A percentile compares a stretch with the other conserved stretches of the same genome.
These are phyloP conservation scores for Adiantum capillusveneris DNA, from an alignment of 75 land plant species.

Conservation along the genomic window DNA sequence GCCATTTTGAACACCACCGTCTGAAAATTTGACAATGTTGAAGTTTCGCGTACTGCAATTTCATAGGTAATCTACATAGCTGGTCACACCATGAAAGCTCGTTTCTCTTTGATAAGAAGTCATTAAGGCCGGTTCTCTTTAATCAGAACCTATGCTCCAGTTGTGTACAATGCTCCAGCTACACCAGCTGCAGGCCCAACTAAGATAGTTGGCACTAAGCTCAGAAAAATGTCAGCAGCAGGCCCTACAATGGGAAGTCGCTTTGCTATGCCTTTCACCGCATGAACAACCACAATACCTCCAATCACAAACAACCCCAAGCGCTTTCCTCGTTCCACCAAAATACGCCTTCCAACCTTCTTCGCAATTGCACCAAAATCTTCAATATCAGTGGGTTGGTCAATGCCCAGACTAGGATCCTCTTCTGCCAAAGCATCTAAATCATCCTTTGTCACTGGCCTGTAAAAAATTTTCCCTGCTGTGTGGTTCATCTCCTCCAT, in stretches of 20 bases:
- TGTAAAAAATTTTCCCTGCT: conserved; percentile 27
- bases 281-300: conserved; percentile 33
- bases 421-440: conserved; percentile 13
- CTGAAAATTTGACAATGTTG: too few relatives aligned
- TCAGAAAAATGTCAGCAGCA: conserved; percentile 22
- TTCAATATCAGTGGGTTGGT: conserved; percentile 20
- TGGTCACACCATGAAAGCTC: too few relatives aligned
- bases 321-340: conserved; percentile 38
- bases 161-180: conserved; percentile 29
- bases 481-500: conserved; percentile 28
- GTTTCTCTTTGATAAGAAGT: too few relatives aligned
- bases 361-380: conserved; percentile 30
- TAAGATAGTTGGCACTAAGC: conserved; percentile 29
- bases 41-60: too few relatives aligned
- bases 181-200: conserved; percentile 39
- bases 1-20: too few relatives aligned
- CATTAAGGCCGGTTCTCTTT: too few relatives aligned
- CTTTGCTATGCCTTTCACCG: conserved; percentile 30
- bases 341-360: conserved; percentile 25
- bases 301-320: conserved; percentile 41
- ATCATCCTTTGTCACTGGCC: conserved; percentile 36
- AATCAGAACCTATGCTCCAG: too few relatives aligned
- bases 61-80: too few relatives aligned
- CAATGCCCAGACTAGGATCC: conserved; percentile 15
- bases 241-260: conserved; percentile 34